Base-by-base conservation (phyloP, 495 filamentous ascomycete species). In the Rhypophila decipiens region DNA sequence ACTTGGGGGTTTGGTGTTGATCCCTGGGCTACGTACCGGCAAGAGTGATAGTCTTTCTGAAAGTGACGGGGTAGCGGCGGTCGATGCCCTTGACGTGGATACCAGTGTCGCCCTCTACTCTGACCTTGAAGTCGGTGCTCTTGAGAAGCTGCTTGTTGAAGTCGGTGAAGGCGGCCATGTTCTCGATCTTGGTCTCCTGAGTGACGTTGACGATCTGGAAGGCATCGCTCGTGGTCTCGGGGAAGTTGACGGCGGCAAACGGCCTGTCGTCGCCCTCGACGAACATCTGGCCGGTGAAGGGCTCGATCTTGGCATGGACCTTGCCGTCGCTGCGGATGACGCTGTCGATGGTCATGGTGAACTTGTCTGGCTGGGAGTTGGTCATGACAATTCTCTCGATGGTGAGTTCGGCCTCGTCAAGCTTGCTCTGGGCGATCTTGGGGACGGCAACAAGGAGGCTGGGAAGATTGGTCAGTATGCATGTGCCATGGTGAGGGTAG, bases 391-490 rank as follows among this genome's bases (percentile, higher is more conserved):
- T 76, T 41, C 67, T 58, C 13, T 73, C 73, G 55, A 90, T 65
- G 20, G 70, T 69, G 37, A 90, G 71, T 13, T 70, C 75, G 17
- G 87, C 82, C 18, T 78, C 63, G 53, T 86, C 76, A 49, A 90
- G 72, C 58, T 80, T 80, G 38, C 67, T 31, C 60, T 90, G 85
- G 19, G 86, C 84, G 46, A 87, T 86, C 44, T 77, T 74, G 41
- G 86, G 86, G 35, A 87, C 82, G 4, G 64, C 86, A 48, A 88
- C 85, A 52, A 84, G 83, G 41, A 89, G 62, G 34, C 87, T 91
- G 60, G n/a, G 7, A n/a, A n/a, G n/a, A n/a, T n/a, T n/a, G n/a
- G n/a, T n/a, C n/a, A n/a, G n/a, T 40, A 24, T 46, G 27, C 24
- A 36, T 31, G 33, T 15, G 22, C 4, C 12, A 2, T 36, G 24